phyloP scores from a whole-genome alignment of 495 filamentous ascomycete genomes.

The Diplogelasinospora grovesii region DNA sequence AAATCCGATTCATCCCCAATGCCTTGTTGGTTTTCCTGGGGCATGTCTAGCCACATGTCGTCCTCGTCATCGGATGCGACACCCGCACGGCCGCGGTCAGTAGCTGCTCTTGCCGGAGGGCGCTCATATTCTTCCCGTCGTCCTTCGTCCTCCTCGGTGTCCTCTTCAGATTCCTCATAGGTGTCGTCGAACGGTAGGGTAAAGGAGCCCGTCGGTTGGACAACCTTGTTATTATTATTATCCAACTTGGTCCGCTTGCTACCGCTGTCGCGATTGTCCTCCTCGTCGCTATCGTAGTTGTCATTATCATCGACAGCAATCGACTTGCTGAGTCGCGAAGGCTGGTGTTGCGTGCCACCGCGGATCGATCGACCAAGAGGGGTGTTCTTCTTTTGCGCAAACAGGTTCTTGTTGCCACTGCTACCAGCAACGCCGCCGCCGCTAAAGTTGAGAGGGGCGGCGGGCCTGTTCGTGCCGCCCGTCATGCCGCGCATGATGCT shows the following conservation, averaged over 20 bases:
- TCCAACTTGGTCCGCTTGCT: constrained; percentile 22
- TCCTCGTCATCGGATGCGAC: constrained; percentile 19
- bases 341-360: constrained; percentile 25
- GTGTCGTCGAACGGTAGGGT: constrained; percentile 24
- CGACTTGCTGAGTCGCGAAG: constrained; percentile 31
- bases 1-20: constrained; percentile 36
- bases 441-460: constrained; percentile 56
- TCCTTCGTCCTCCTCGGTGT: constrained; percentile 24
- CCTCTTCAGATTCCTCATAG: constrained; percentile 28
- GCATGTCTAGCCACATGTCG: constrained; percentile 30
- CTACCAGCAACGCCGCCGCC: constrained; percentile 57
- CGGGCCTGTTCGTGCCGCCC: constrained; percentile 35
- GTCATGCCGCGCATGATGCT: constrained; percentile 47
- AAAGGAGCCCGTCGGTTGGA: constrained; percentile 30
- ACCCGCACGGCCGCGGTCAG: background rate
- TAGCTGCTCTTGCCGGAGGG: too few species aligned
- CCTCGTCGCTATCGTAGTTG: constrained; percentile 26
- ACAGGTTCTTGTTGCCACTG: constrained; percentile 38
- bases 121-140: constrained; percentile 33
- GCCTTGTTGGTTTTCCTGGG: constrained; percentile 2
- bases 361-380: constrained; percentile 40
- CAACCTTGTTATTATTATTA: constrained; percentile 24
- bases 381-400: constrained; percentile 26
- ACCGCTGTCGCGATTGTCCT: constrained; percentile 31
- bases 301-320: constrained; percentile 27